Evolutionary conservation across 306 rosid species (phyloP).

Genomic region (Cicer chorassanicum): DNA sequence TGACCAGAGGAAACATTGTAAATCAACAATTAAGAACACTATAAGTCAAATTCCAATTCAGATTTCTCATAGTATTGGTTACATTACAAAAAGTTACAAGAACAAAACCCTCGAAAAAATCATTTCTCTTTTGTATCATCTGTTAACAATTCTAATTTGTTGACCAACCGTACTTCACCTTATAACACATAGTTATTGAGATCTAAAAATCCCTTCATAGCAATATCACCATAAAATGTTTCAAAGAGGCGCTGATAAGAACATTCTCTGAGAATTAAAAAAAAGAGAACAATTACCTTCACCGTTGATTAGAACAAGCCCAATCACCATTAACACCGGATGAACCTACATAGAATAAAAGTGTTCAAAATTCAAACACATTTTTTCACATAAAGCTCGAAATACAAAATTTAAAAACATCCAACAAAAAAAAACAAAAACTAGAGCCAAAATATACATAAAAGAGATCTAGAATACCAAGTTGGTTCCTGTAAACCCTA

Average conservation of each 20-base stretch:
- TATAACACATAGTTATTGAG: background rate
- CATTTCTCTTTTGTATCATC: constrained; percentile 24
- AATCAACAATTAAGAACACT: constrained; percentile 24
- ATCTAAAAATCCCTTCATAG: constrained; percentile 28
- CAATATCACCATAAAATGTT: constrained; percentile 15
- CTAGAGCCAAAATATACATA: background rate
- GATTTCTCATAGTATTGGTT: constrained; percentile 23
- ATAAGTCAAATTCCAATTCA: background rate
- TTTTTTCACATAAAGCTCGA: constrained; percentile 7
- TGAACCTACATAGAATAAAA: constrained; percentile 50
- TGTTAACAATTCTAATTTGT: background rate
- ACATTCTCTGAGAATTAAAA: background rate
- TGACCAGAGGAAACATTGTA: background rate
- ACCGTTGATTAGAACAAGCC: constrained; percentile 64
- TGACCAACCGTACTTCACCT: constrained; percentile 2
- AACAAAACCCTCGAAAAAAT: constrained; percentile 11
- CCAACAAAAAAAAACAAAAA: background rate
- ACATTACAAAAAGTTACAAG: constrained; percentile 14
- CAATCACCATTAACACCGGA: constrained; percentile 63
- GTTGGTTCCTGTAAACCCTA: background rate
- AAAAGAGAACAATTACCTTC: constrained; percentile 68
- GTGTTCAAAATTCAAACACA: constrained; percentile 18
- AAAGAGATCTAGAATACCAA: background rate
- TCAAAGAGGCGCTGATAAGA: constrained; percentile 2
- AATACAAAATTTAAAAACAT: constrained; percentile 10